phyloP scores from a whole-genome alignment of 2,329 filamentous ascomycete genomes.

The Epichloe sylvatica region DNA sequence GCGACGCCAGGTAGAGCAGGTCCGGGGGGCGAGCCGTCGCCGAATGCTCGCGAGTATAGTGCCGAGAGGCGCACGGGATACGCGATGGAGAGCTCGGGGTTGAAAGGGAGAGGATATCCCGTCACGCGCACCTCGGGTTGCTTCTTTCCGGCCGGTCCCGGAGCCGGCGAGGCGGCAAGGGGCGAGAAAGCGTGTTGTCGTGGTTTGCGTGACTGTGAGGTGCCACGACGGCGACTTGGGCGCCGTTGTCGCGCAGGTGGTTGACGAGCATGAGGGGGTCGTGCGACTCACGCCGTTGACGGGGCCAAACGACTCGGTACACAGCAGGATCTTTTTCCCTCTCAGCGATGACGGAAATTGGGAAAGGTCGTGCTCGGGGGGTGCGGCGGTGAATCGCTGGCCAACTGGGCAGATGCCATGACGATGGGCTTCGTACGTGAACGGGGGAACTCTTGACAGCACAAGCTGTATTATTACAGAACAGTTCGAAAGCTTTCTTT shows the following conservation, averaged over 20 bases:
- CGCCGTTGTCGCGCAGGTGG: slow-evolving; percentile 50
- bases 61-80: slow-evolving; percentile 53
- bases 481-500: not conserved
- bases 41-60: slow-evolving; percentile 47
- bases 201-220: slow-evolving; percentile 42
- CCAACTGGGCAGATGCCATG: slow-evolving; percentile 7
- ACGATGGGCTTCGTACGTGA: not conserved
- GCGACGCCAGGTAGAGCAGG: slow-evolving; percentile 55
- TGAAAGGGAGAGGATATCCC: slow-evolving; percentile 56
- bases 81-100: slow-evolving; percentile 55
- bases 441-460: too few relatives aligned
- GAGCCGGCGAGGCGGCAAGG: slow-evolving; percentile 17
- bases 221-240: slow-evolving; percentile 51
- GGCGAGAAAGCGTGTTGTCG: slow-evolving; percentile 36
- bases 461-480: too few relatives aligned
- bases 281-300: slow-evolving; percentile 63
- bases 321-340: slow-evolving; percentile 50
- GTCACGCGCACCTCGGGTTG: slow-evolving; percentile 42
- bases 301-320: slow-evolving; percentile 57
- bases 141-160: slow-evolving; percentile 15
- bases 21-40: slow-evolving; percentile 38
- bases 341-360: slow-evolving; percentile 35
- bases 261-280: slow-evolving; percentile 54
- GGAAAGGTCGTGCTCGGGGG: slow-evolving; percentile 25
- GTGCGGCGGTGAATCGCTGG: slow-evolving; percentile 6